Conservation (phyloP, 2,329 filamentous ascomycete species). For the Epichloe bromicola region DNA sequence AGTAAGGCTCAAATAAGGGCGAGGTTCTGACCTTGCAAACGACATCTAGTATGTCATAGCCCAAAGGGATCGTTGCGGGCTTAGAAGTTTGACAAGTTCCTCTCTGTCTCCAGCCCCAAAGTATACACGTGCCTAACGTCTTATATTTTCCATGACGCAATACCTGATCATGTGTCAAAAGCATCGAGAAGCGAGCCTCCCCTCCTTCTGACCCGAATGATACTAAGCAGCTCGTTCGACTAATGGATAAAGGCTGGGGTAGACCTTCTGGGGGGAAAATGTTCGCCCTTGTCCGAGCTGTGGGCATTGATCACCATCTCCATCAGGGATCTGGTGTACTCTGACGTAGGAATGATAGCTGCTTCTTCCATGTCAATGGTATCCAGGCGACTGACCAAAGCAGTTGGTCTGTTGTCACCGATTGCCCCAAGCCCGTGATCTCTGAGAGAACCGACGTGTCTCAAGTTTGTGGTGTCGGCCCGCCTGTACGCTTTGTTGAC, state of each 20-base stretch:
- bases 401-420: constrained; percentile 1
- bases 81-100: neutral
- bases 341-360: neutral
- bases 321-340: neutral
- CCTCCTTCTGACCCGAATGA: neutral
- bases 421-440: neutral
- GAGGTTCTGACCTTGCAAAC: too few species aligned
- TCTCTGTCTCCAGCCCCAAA: neutral
- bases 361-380: neutral
- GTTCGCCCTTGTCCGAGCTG: neutral
- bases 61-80: too few species aligned
- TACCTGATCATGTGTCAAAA: neutral
- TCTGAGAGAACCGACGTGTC: neutral
- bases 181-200: neutral
- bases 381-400: neutral
- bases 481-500: neutral
- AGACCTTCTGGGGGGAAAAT: neutral
- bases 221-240: neutral
- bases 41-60: too few species aligned
- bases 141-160: neutral
- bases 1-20: too few species aligned
- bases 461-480: neutral
- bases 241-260: neutral
- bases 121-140: neutral
- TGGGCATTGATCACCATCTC: neutral